Conservation (phyloP, 1,284 basidiomycete species). For the Malassezia furfur region DNA sequence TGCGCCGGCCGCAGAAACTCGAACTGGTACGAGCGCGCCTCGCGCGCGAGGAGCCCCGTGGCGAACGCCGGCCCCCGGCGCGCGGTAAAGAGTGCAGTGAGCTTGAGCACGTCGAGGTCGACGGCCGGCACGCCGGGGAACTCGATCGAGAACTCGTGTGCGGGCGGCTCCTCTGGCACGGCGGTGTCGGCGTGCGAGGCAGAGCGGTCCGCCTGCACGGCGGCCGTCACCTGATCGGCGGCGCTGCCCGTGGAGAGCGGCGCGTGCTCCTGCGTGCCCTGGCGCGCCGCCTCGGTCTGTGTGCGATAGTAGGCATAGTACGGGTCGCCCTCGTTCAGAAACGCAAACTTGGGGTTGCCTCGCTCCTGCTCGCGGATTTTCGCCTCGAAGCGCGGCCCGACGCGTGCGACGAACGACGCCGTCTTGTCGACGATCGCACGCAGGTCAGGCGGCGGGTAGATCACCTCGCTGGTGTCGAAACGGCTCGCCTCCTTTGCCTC, state of each 20-base stretch:
- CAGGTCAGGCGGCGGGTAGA: slow-evolving; percentile 50
- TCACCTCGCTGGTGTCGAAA: slow-evolving; percentile 39
- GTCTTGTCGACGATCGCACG: slow-evolving; percentile 91
- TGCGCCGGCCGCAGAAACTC: slow-evolving; percentile 92
- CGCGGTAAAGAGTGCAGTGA: slow-evolving; percentile 92
- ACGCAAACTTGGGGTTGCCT: slow-evolving; percentile 39
- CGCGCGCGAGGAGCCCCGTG: slow-evolving; percentile 69
- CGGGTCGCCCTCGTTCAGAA: slow-evolving; percentile 35
- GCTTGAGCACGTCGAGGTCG: slow-evolving; percentile 59
- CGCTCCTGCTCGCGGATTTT: slow-evolving; percentile 37
- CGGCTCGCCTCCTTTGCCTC: slow-evolving; percentile 25
- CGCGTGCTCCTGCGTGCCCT: slow-evolving; percentile 17
- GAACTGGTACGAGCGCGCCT: slow-evolving; percentile 92
- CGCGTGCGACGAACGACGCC: slow-evolving; percentile 70
- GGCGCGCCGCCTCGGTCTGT: slow-evolving; percentile 29
- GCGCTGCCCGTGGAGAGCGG: slow-evolving; percentile 10
- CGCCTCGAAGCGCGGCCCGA: slow-evolving; percentile 40
- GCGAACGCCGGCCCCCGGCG: slow-evolving; percentile 81
- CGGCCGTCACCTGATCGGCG: neutral
- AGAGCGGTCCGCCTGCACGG: slow-evolving; percentile 3
- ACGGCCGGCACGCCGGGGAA: slow-evolving; percentile 78
- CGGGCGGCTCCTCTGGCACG: slow-evolving; percentile 63
- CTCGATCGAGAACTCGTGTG: slow-evolving; percentile 74
- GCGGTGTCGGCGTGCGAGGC: slow-evolving; percentile 15
- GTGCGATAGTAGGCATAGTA: slow-evolving; percentile 44